Percentiles rank a stretch among this genome's conserved stretches.
These are phyloP conservation scores for Xylaria sp. DNA, from an alignment of 2,329 filamentous ascomycete species.

Conservation along the genomic window DNA sequence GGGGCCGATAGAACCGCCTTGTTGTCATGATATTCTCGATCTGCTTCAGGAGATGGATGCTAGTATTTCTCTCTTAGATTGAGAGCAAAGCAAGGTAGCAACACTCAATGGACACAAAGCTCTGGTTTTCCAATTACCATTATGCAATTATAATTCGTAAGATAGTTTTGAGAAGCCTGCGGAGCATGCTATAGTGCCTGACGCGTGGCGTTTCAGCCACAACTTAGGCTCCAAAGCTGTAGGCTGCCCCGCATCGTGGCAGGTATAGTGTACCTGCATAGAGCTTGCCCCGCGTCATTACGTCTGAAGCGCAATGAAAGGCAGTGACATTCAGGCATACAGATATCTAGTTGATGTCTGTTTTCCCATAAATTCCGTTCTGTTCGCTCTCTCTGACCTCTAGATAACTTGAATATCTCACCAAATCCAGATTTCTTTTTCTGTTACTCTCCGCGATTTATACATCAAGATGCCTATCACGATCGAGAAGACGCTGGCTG, in stretches of 20 bases:
- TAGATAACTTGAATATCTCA: constrained; percentile 14
- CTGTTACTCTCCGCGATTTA: neutral
- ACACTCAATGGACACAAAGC: constrained; percentile 22
- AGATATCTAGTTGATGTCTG: neutral
- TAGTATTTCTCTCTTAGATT: constrained; percentile 17
- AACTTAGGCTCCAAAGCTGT: constrained; percentile 23
- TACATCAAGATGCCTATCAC: constrained; percentile 60
- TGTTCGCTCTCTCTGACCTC: neutral
- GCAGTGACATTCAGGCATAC: constrained; percentile 22
- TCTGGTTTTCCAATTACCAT: constrained; percentile 4
- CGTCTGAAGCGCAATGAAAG: constrained; percentile 9
- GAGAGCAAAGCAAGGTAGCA: constrained; percentile 29
- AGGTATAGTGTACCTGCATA: constrained; percentile 24
- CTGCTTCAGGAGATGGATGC: constrained; percentile 10
- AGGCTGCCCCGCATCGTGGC: constrained; percentile 16
- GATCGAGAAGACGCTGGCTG: constrained; percentile 79
- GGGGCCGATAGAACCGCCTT: constrained; percentile 18
- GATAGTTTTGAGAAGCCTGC: neutral
- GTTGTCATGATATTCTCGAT: constrained; percentile 7
- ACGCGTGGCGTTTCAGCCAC: constrained; percentile 43
- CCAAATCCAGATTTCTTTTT: neutral
- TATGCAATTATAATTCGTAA: neutral
- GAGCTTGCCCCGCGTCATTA: constrained; percentile 29
- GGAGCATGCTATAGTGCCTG: constrained; percentile 1
- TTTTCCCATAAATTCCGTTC: neutral